Evolutionary conservation across 2,329 filamentous ascomycete species (phyloP), one percentile per base, ranked within the genome.

Genomic region (Phyllosticta citrichinensis): DNA sequence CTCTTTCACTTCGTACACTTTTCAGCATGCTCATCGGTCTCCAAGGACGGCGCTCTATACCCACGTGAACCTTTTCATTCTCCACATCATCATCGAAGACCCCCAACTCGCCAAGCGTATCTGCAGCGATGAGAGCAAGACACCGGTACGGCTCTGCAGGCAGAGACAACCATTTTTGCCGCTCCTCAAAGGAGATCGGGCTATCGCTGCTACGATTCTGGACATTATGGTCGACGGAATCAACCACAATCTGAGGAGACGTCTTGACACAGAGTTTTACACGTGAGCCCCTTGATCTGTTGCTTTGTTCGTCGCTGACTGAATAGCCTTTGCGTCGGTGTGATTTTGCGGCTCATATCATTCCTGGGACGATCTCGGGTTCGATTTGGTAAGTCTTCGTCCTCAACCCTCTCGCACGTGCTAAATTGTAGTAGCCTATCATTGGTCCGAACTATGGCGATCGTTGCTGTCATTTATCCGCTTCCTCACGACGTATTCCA

Each of bases 401-500:
- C 35, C 2, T 33, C 19, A 22, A 11, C 33, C 17, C 11, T 54
- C 19, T 11, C 56, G 9, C n/a, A 55, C 50, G 17, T 56, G n/a
- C 47, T 64, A 52, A 66, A 56, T 54, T 6, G 10, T 57, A 10
- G 47, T 19, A 68, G 63, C 80, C 17, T 97, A 97, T 72, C 94
- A 99, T 75, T 99, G 94, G 94, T 86, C 91, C 1, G 92, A 97
- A 68, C 83, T 99, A 27, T 99, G 96, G 85, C 87, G 92, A 57
- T 89, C 89, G 1, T 80, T 99, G 3, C 82, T 97, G 11, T 88
- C 90, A 5, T 86, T 99, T 22, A 85, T 96, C 65, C 88, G 91
- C 52, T 99, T 99, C 77, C 80, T 97, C 53, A 91, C 88, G 2
- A 92, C 88, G 25, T 99, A 99, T 71, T 84, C 87, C 3, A 76